A percentile compares a stretch with the other conserved stretches of the same genome.
Conservation (phyloP, 2,329 filamentous ascomycete genomes). For the Cercospora citrullina region DNA sequence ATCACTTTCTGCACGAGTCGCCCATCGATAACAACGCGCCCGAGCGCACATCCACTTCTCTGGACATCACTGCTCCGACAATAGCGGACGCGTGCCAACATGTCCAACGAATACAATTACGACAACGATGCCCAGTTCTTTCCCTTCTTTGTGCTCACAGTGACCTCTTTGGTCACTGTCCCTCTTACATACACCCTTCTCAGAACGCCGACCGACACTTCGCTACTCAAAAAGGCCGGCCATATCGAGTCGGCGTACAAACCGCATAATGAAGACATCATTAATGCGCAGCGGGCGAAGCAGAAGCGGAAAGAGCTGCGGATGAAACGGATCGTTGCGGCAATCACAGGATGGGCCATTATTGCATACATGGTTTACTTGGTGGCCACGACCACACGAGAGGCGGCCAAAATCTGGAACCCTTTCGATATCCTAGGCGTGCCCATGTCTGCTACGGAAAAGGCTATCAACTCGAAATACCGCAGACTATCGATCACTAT, state of each 20-base stretch:
- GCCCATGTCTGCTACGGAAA: constrained; percentile 78
- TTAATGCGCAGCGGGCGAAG: constrained; percentile 77
- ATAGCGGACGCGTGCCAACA: constrained; percentile 49
- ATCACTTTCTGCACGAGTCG: not conserved
- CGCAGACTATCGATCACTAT: constrained; percentile 79
- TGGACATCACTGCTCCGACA: constrained; percentile 1
- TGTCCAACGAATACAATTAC: constrained; percentile 96
- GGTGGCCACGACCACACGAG: constrained; percentile 74
- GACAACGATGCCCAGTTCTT: constrained; percentile 98
- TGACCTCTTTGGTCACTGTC: constrained; percentile 82
- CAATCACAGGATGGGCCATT: constrained; percentile 73
- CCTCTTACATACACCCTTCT: constrained; percentile 88
- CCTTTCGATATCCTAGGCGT: constrained; percentile 93
- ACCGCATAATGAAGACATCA: constrained; percentile 78
- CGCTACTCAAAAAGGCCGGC: constrained; percentile 74
- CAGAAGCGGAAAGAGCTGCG: constrained; percentile 88
- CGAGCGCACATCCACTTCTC: not conserved
- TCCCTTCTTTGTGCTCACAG: constrained; percentile 95
- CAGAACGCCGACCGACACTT: constrained; percentile 66
- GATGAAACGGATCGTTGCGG: constrained; percentile 78
- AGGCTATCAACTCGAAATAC: constrained; percentile 89
- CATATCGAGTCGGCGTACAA: constrained; percentile 80
- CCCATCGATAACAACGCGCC: not conserved
- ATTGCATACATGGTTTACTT: constrained; percentile 93
- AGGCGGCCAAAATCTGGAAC: constrained; percentile 81